Base-by-base conservation (phyloP, 768 basidiomycete genomes). In the Russula earlei region DNA sequence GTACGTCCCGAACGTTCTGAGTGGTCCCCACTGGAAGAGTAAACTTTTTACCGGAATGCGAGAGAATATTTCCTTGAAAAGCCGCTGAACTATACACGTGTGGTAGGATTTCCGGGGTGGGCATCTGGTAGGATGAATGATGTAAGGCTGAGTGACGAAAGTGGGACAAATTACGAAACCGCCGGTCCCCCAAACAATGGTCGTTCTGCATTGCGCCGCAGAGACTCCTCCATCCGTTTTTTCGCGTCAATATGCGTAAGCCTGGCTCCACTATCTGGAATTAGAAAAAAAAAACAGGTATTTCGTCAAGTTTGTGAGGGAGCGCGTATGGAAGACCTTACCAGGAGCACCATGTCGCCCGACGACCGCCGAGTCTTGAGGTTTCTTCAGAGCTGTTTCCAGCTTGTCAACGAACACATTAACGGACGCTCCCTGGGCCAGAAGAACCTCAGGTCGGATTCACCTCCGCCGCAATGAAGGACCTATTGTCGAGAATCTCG, bases 51-150 rank as follows among this genome's bases (percentile, higher is more conserved):
- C 93, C 92, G 54, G 80, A 71, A 62, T 84, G 76, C 1, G 88
- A 87, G 12, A 91, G 68, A 10, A 83, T 71, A 63, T 80, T 84
- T 2, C 86, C 82, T 60, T 84, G 77, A 5, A 68, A 67, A 43
- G 78, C 70, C 4, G 75, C 71, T 22, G 91, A 82, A 9, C 87
- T 83, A 67, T 95, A 99, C 11, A 99, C 86, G 72, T 98, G 84
- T 0, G 96, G 96, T 17, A 90, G 77, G 36, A 79, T 66, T 66
- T 89, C 84, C 3, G 80, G 74, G 3, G 72, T 73, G 42, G 75
- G 70, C 63, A 76, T 71, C 83, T 85, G 63, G 14, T 24, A 43
- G 17, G 45, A 49, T 22, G 52, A 22, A 60, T 31, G 7, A 46
- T 17, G 34, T 34, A 34, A 42, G 33, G 25, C 31, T 52, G 43